Evolutionary conservation across 2,329 filamentous ascomycete species (phyloP), one percentile per base, ranked within the genome.

Genomic region (Penicillium sp.): DNA sequence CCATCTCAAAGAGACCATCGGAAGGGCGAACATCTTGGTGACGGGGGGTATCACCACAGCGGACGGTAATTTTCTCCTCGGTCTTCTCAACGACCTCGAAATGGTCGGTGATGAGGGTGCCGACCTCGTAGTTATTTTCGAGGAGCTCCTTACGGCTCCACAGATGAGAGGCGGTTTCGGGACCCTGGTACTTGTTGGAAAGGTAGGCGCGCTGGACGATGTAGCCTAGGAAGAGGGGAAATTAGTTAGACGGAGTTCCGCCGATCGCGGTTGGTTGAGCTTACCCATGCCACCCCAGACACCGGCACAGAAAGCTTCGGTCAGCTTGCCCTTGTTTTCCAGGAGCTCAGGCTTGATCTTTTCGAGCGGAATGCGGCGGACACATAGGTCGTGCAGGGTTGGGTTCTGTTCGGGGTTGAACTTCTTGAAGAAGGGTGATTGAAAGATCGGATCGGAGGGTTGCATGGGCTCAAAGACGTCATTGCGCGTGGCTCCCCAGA

Each of bases 81-180:
- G 83, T 86, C 74, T 88, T 88, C 53, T 86, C 83, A 1, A 91
- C 76, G 0, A 91, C 87, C 70, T 90, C 86, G 67, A 91, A 91
- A 72, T 91, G 88, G 69, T 91, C 87, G 3, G 85, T 88, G 56
- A 91, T 83, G 42, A 79, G 69, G 1, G 88, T 88, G 33, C 88
- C 88, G 39, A 81, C 78, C 21, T 86, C 81, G 68, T 90, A 91
- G 10, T 64, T 78, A 56, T 79, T 85, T n/a, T 73, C 64, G 6
- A 78, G 70, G 1, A 91, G 80, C 51, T 87, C 79, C 11, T 80
- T 72, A 3, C 71, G 75, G 2, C 81, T 80, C 86, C 88, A 91
- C 1, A 90, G 81, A 61, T 90, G 85, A 47, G 77, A 67, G 2
- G 80, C 77, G 0, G 86, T 88, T 39, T 82, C 78, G 9, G 83